Evolutionary conservation across 495 filamentous ascomycete species (phyloP).

Genomic region (Aspergillus sclerotiicarbonarius): DNA sequence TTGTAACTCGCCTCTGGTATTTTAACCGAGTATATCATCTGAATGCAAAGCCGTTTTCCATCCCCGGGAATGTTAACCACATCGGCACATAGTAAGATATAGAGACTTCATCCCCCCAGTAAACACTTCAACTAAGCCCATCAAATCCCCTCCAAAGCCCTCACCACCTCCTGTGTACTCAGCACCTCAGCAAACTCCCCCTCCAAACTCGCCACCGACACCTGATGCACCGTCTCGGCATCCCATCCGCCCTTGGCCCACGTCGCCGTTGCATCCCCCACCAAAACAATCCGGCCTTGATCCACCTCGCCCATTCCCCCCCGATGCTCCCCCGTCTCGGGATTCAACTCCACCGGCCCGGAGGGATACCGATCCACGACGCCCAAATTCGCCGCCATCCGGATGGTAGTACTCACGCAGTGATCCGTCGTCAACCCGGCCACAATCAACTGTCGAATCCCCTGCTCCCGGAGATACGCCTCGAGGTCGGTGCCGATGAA

Average conservation of each 20-base stretch:
- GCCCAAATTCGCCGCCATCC: conserved; percentile 49
- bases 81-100: too few species aligned
- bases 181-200: conserved; percentile 48
- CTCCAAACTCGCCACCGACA: conserved; percentile 47
- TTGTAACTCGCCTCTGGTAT: too few species aligned
- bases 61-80: too few species aligned
- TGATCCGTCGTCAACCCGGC: conserved; percentile 50
- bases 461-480: conserved; percentile 31
- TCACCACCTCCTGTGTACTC: conserved; percentile 36
- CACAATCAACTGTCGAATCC: conserved; percentile 39
- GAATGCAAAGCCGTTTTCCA: too few species aligned
- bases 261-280: conserved; percentile 49
- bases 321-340: too few species aligned
- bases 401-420: conserved; percentile 49
- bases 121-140: too few species aligned
- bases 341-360: too few species aligned
- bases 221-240: conserved; percentile 45
- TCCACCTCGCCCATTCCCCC: conserved; percentile 27
- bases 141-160: too few species aligned
- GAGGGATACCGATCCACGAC: conserved; percentile 44
- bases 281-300: conserved; percentile 43
- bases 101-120: too few species aligned
- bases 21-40: too few species aligned
- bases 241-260: conserved; percentile 44
- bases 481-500: conserved; percentile 50